These are phyloP conservation scores for Chrysosphaeria jannelii DNA, from an alignment of 2,329 filamentous ascomycete genomes.

Conservation along the genomic window DNA sequence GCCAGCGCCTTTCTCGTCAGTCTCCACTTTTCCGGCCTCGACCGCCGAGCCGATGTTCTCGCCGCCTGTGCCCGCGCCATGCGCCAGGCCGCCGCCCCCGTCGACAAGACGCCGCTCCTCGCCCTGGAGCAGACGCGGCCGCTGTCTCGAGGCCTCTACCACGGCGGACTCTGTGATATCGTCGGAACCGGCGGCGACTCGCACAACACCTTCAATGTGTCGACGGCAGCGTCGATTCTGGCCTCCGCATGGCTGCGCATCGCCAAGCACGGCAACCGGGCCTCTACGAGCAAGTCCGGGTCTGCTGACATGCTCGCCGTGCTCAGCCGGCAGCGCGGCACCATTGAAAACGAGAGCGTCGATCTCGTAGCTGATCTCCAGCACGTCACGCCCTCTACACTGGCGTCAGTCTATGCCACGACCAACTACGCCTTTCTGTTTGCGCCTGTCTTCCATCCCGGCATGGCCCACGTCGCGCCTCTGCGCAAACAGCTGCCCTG, in stretches of 20 bases:
- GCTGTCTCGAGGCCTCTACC: conserved; percentile 40
- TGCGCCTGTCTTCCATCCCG: conserved; percentile 84
- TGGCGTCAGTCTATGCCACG: conserved; percentile 40
- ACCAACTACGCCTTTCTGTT: conserved; percentile 91
- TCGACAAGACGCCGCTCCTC: conserved; percentile 32
- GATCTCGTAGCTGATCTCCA: conserved; percentile 36
- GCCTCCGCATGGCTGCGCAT: conserved; percentile 61
- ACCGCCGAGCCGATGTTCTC: conserved; percentile 60
- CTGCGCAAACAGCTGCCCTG: conserved; percentile 73
- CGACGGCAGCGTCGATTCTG: conserved; percentile 75
- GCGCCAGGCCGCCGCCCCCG: conserved; percentile 44
- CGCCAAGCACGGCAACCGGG: conserved; percentile 87
- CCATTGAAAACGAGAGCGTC: conserved; percentile 4
- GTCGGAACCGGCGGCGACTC: conserved; percentile 90
- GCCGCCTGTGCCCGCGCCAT: conserved; percentile 61
- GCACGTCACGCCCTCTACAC: conserved; percentile 39
- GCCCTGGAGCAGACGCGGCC: conserved; percentile 27
- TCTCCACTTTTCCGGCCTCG: conserved; percentile 69
- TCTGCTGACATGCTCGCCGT: conserved; percentile 71
- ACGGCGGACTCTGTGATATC: conserved; percentile 75
- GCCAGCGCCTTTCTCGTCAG: conserved; percentile 67
- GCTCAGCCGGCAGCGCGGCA: conserved; percentile 25
- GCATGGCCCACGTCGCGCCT: conserved; percentile 66
- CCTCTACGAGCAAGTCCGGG: conserved; percentile 82
- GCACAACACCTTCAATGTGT: conserved; percentile 96